These are phyloP conservation scores for Paracorniculantispora psalliotae DNA, from an alignment of 2,329 filamentous ascomycete genomes.

Conservation along the genomic window DNA sequence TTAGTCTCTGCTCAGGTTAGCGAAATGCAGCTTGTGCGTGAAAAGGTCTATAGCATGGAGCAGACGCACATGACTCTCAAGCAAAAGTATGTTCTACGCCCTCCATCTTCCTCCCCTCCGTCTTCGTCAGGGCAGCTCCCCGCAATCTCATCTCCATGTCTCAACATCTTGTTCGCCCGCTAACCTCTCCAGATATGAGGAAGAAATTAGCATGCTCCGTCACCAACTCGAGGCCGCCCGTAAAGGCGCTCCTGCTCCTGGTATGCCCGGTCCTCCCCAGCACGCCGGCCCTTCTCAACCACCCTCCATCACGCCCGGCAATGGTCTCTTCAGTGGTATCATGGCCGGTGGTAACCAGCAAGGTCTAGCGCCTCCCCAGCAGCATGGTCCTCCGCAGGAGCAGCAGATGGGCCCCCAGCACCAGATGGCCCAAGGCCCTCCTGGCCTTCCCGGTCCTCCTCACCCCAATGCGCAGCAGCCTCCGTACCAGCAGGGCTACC, in stretches of 20 bases:
- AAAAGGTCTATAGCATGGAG: constrained; percentile 91
- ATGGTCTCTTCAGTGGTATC: constrained; percentile 90
- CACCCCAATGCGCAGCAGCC: constrained; percentile 61
- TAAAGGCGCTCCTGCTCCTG: constrained; percentile 51
- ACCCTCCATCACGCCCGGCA: constrained; percentile 85
- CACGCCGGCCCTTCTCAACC: constrained; percentile 76
- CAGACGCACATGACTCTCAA: constrained; percentile 85
- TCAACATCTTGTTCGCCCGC: no score
- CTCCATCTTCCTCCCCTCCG: no score
- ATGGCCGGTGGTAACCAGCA: constrained; percentile 87
- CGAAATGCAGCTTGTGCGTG: constrained; percentile 89
- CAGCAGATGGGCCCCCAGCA: constrained; percentile 48
- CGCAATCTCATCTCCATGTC: constrained; percentile 31
- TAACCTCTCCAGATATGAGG: constrained; percentile 68
- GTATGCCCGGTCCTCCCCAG: constrained; percentile 64
- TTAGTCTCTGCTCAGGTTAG: constrained; percentile 84
- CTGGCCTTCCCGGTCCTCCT: constrained; percentile 55
- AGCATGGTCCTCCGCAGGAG: constrained; percentile 63
- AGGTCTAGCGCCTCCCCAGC: constrained; percentile 74
- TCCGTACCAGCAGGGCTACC: constrained; percentile 67
- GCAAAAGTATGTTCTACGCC: constrained; percentile 60
- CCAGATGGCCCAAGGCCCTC: constrained; percentile 69
- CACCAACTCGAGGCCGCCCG: constrained; percentile 80
- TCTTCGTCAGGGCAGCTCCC: no score
- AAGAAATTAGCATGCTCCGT: constrained; percentile 78